These are phyloP conservation scores for Pneumocystis sp. DNA, from an alignment of 1,139 yeast genomes.

Conservation along the genomic window DNA sequence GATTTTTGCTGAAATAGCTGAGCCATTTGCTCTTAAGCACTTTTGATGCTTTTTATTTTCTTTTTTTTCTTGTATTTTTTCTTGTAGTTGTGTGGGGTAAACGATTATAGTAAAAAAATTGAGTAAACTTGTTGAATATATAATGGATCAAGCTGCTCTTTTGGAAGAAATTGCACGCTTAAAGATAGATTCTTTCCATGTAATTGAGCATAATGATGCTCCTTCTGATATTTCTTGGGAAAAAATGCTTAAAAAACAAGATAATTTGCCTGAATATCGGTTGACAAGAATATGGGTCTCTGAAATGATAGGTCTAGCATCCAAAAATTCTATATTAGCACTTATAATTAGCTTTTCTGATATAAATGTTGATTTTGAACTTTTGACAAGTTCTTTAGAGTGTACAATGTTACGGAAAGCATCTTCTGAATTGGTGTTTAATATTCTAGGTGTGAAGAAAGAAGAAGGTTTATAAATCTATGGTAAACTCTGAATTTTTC, in stretches of 20 bases:
- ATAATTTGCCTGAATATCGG: not conserved
- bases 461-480: conserved; percentile 21
- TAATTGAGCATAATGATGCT: not conserved
- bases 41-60: not conserved
- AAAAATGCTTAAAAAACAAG: not conserved
- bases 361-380: conserved; percentile 53
- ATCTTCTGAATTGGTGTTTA: conserved; percentile 57
- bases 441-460: conserved; percentile 48
- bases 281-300: not conserved
- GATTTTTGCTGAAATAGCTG: conserved; percentile 2
- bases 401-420: conserved; percentile 84
- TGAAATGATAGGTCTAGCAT: not conserved
- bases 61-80: not conserved
- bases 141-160: not conserved
- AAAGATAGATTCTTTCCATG: not conserved
- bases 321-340: conserved; percentile 40
- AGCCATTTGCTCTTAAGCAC: not conserved
- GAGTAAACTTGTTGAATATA: not conserved
- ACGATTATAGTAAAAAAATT: not conserved
- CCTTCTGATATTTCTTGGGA: not conserved
- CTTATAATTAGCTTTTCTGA: conserved; percentile 58
- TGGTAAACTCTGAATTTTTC: not conserved
- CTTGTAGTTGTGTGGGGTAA: not conserved
- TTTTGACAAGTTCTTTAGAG: conserved; percentile 51
- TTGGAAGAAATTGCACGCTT: not conserved